Evolutionary conservation across 2,329 filamentous ascomycete species (phyloP).

Genomic region (Parastagonospora avenae): DNA sequence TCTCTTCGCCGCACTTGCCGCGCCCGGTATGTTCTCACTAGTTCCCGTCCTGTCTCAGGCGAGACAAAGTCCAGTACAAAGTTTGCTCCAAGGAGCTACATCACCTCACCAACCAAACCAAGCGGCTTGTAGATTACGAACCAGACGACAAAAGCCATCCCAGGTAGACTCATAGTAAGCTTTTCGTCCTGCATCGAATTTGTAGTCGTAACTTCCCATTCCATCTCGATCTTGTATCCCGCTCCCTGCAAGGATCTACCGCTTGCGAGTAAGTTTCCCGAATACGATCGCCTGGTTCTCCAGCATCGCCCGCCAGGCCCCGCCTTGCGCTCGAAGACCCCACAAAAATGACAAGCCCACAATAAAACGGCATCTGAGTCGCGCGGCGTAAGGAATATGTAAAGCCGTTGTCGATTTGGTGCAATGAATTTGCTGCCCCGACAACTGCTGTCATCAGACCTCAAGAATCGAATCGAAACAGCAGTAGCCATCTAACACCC

Average conservation of each 20-base stretch:
- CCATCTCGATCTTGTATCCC: too few species aligned
- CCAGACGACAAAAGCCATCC: too few species aligned
- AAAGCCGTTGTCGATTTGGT: conserved; percentile 22
- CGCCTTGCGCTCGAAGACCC: neutral
- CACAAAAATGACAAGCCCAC: neutral
- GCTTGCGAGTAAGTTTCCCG: neutral
- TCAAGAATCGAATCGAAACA: conserved; percentile 18
- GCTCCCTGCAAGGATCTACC: neutral
- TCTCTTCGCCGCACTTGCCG: neutral
- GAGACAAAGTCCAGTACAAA: neutral
- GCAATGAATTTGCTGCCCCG: conserved; percentile 14
- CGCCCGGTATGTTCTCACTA: neutral
- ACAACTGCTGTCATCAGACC: conserved; percentile 23
- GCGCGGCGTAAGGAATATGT: neutral
- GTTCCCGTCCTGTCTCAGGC: neutral
- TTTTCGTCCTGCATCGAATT: too few species aligned
- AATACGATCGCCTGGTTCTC: too few species aligned
- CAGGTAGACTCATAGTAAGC: too few species aligned
- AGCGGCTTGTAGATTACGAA: too few species aligned
- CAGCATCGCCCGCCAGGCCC: too few species aligned
- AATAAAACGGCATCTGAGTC: neutral
- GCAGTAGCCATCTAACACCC: conserved; percentile 18
- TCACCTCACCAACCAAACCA: neutral
- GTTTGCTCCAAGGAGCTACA: neutral
- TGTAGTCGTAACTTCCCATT: too few species aligned